A percentile compares a stretch with the other conserved stretches of the same genome.
phyloP scores from a whole-genome alignment of 1,139 yeast species.

The Maudiozyma humilis region DNA sequence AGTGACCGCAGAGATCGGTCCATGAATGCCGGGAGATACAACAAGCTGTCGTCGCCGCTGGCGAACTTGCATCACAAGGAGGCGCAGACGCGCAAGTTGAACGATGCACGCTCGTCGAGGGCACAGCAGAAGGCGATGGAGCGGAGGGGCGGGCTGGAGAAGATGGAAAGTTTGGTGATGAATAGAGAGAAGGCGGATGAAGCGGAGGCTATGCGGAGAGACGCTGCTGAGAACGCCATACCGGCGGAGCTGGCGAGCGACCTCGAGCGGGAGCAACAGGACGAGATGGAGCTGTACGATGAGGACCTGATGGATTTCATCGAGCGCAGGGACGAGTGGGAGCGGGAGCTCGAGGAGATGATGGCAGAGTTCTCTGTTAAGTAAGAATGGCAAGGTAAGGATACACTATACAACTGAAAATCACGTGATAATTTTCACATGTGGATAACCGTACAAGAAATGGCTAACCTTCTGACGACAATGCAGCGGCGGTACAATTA shows the following conservation, averaged over 20 bases:
- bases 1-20: slow-evolving; percentile 3
- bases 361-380: slow-evolving; percentile 13
- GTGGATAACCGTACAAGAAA: too few species aligned
- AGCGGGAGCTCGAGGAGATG: slow-evolving; percentile 15
- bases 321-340: slow-evolving; percentile 18
- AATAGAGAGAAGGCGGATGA: slow-evolving; percentile 17
- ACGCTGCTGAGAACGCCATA: slow-evolving; percentile 20
- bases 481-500: too few species aligned
- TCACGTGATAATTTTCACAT: too few species aligned
- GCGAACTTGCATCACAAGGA: not conserved
- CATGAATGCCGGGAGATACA: not conserved
- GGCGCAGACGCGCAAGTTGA: slow-evolving; percentile 6
- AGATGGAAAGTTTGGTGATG: slow-evolving; percentile 25
- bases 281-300: slow-evolving; percentile 14
- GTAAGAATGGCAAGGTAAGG: too few species aligned
- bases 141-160: slow-evolving; percentile 21
- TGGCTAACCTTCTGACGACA: too few species aligned
- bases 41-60: slow-evolving; percentile 7
- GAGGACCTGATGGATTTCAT: slow-evolving; percentile 20
- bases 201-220: slow-evolving; percentile 11
- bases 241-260: slow-evolving; percentile 16
- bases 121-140: slow-evolving; percentile 10
- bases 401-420: too few species aligned
- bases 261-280: slow-evolving; percentile 15
- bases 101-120: slow-evolving; percentile 6